Evolutionary conservation across 2,329 filamentous ascomycete genomes (phyloP).

Genomic region (Claviceps africana): DNA sequence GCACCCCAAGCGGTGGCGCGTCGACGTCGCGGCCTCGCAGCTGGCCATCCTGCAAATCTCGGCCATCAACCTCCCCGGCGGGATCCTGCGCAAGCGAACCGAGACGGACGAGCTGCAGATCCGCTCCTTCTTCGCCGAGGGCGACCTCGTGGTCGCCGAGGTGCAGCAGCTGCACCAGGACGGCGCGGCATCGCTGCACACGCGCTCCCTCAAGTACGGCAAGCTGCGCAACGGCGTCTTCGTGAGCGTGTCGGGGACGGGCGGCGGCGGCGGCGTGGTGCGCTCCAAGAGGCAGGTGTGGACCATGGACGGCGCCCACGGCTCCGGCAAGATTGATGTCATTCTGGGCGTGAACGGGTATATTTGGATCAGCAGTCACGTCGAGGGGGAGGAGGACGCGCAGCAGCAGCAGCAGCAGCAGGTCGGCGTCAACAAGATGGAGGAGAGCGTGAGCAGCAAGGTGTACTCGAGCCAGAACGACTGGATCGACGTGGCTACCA

Average conservation of each 20-base stretch:
- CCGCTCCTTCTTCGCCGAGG: slow-evolving; percentile 90
- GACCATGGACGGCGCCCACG: slow-evolving; percentile 49
- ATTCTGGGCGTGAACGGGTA: slow-evolving; percentile 92
- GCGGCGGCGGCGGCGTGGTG: slow-evolving; percentile 77
- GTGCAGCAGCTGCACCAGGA: slow-evolving; percentile 82
- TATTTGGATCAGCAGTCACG: slow-evolving; percentile 84
- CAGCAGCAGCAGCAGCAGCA: slow-evolving; percentile 17
- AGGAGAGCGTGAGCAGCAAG: slow-evolving; percentile 70
- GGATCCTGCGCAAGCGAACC: slow-evolving; percentile 79
- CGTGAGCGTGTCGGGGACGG: slow-evolving; percentile 64
- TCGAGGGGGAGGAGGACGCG: slow-evolving; percentile 40
- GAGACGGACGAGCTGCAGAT: slow-evolving; percentile 97
- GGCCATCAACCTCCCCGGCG: slow-evolving; percentile 87
- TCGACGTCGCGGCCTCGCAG: slow-evolving; percentile 80
- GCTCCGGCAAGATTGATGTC: slow-evolving; percentile 60
- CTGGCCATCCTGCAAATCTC: slow-evolving; percentile 75
- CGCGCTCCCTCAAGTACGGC: slow-evolving; percentile 80
- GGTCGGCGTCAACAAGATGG: slow-evolving; percentile 63
- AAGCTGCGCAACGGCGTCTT: slow-evolving; percentile 93
- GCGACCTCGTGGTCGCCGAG: slow-evolving; percentile 85
- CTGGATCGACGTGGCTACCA: slow-evolving; percentile 57
- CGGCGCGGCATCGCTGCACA: slow-evolving; percentile 78
- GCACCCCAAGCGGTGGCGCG: slow-evolving; percentile 85
- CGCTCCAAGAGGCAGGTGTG: slow-evolving; percentile 76
- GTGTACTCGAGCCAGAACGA: slow-evolving; percentile 97